Base-by-base conservation (phyloP, 208 protist species). In the Blastocrithidia nonstop region DNA sequence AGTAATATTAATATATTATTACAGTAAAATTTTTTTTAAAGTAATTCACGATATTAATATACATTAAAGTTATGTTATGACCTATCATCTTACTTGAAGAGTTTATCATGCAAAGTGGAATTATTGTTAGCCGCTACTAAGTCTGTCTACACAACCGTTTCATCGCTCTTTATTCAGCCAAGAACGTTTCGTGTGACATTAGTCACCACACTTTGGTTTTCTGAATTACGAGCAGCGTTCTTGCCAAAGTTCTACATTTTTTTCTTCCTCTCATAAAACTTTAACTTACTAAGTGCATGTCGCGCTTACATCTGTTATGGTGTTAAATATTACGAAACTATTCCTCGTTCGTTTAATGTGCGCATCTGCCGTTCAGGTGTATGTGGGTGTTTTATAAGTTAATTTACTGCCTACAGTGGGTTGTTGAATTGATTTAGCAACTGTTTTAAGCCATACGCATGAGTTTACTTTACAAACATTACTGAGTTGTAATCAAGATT, bases 181-280 rank as follows among this genome's bases (percentile, higher is more conserved):
- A 91, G 55, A 38, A 87, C 71, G 55, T 82, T 78, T 45, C 82
- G 84, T 13, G 82, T 81, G 4, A 91, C 74, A 24, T 51, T 69
- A 32, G 82, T 73, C 8, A 67, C 75, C 33, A 64, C 67, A 36
- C 48, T 51, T 37, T 91, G 82, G 41, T 88, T 71, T 43, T 74
- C 71, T 29, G 56, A 60, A 41, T 81, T 64, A 23, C 47, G 46
- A 1, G 61, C 65, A 15, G 83, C 70, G 26, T 60, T 52, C 32
- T 61, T 38, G 44, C 83, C 83, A 27, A 88, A 63, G 8, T 59
- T 33, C 54, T 92, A 74, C 47, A 88, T 82, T 0, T 60, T 56
- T 29, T 58, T 64, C 51, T 68, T 71, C 3, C 83, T 65, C 37
- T 84, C 59, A 44, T 80, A 65, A 57, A 88, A 92, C 31, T 76